Evolutionary conservation across 257 asterid species (phyloP), one percentile per base, ranked within the genome.

Genomic region (Solanum pinnatisectum): DNA sequence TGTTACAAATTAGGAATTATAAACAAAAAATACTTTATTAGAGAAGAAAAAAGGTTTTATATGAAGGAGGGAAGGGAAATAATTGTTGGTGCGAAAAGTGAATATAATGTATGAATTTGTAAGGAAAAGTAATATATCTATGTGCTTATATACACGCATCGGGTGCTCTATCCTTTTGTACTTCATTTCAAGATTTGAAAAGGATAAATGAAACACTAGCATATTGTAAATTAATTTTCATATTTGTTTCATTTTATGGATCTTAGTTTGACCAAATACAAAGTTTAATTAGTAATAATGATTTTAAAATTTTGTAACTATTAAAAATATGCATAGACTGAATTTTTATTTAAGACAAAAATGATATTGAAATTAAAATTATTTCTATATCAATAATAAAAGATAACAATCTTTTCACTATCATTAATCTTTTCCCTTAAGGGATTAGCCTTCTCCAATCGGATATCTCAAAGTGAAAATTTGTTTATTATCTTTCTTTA

Each of bases 81-180:
- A n/a, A n/a, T n/a, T n/a, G n/a, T n/a, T n/a, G n/a, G n/a, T n/a
- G n/a, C n/a, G n/a, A n/a, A n/a, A n/a, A n/a, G n/a, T n/a, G n/a
- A n/a, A n/a, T n/a, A n/a, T n/a, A n/a, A n/a, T n/a, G n/a, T n/a
- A 95, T 92, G 98, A 90, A 90, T 71, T 32, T 85, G 92, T 49
- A 13, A 56, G 44, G 25, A 44, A 76, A 90, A 88, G 63, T 86
- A 87, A 23, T 44, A 49, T 76, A 14, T 79, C 30, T 33, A 35
- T 70, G 87, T 84, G 91, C 83, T 68, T n/a, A n/a, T 63, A 23
- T 9, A 23, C 0, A n/a, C 25, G 7, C 2, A 27, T 63, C 8
- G 8, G 5, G 6, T 2, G 15, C 3, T 25, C 71, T 63, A n/a
- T 63, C 16, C 16, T n/a, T n/a, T 63, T 87, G 72, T 40, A 90